phyloP scores from a whole-genome alignment of 1,284 basidiomycete genomes.

The Trametes hirsuta region DNA sequence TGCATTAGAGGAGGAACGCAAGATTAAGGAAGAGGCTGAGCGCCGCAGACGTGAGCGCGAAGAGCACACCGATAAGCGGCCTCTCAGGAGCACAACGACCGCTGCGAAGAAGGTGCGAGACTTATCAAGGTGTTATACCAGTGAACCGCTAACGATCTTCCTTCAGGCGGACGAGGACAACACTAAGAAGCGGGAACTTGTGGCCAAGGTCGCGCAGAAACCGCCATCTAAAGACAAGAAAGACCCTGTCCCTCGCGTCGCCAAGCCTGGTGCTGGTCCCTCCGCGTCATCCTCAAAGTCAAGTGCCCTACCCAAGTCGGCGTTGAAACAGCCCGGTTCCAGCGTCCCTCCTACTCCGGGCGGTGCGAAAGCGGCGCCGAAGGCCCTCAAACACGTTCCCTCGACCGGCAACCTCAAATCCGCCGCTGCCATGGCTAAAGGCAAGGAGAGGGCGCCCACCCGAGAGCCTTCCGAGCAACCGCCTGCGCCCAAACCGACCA shows the following conservation, averaged over 20 bases:
- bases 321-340: slow-evolving; percentile 34
- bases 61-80: slow-evolving; percentile 69
- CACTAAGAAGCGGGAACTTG: slow-evolving; percentile 69
- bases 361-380: slow-evolving; percentile 19
- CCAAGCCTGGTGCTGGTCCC: slow-evolving; percentile 33
- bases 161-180: slow-evolving; percentile 57
- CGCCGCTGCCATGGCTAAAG: slow-evolving; percentile 37
- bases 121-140: background rate
- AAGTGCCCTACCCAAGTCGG: slow-evolving; percentile 34
- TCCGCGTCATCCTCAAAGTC: slow-evolving; percentile 29
- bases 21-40: slow-evolving; percentile 69
- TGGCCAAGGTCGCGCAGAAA: slow-evolving; percentile 46
- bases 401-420: slow-evolving; percentile 29
- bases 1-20: slow-evolving; percentile 67
- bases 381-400: slow-evolving; percentile 24
- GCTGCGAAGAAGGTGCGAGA: slow-evolving; percentile 55
- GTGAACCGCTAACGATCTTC: background rate
- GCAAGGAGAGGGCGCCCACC: slow-evolving; percentile 40
- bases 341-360: slow-evolving; percentile 15
- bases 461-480: slow-evolving; percentile 45
- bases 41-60: slow-evolving; percentile 76
- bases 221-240: slow-evolving; percentile 49
- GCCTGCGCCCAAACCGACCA: slow-evolving; percentile 64
- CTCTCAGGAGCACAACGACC: slow-evolving; percentile 44
- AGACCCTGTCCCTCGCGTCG: slow-evolving; percentile 36